Conservation (phyloP, 805 yeast genomes). For the Schwanniomyces pseudopolymorphus region DNA sequence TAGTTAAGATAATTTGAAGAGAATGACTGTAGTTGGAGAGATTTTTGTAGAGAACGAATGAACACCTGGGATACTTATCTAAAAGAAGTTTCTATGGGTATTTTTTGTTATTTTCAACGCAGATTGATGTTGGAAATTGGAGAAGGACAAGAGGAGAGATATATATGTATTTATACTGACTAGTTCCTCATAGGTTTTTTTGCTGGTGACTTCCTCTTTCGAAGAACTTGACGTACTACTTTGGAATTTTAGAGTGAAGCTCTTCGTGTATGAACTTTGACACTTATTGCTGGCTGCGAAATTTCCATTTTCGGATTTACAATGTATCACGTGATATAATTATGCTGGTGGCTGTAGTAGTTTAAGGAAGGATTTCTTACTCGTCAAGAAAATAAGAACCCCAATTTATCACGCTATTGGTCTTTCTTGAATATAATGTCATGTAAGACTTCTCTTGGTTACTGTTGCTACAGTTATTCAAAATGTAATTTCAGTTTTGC, state of each 20-base stretch:
- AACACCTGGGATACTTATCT: slow-evolving; percentile 7
- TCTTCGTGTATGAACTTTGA: no score
- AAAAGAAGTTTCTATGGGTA: slow-evolving; percentile 1
- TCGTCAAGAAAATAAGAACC: neutral
- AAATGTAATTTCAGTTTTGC: neutral
- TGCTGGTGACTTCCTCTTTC: neutral
- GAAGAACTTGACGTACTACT: neutral
- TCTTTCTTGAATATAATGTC: neutral
- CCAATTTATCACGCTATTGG: neutral
- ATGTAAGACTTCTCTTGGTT: neutral
- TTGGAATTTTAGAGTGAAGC: neutral
- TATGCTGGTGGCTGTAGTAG: neutral
- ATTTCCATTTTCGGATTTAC: neutral
- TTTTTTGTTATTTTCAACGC: neutral
- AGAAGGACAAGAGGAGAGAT: neutral
- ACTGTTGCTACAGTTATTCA: neutral
- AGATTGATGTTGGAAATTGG: neutral
- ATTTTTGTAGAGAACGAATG: slow-evolving; percentile 4
- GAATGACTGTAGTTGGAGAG: slow-evolving; percentile 19
- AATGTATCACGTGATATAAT: neutral
- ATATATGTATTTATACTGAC: neutral
- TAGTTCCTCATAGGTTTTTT: neutral
- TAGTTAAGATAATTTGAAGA: slow-evolving; percentile 12
- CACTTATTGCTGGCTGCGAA: slow-evolving; percentile 6
- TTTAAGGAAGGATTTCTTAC: neutral